These are phyloP conservation scores for Clathrospora elynae DNA, from an alignment of 2,329 filamentous ascomycete species.

Conservation along the genomic window DNA sequence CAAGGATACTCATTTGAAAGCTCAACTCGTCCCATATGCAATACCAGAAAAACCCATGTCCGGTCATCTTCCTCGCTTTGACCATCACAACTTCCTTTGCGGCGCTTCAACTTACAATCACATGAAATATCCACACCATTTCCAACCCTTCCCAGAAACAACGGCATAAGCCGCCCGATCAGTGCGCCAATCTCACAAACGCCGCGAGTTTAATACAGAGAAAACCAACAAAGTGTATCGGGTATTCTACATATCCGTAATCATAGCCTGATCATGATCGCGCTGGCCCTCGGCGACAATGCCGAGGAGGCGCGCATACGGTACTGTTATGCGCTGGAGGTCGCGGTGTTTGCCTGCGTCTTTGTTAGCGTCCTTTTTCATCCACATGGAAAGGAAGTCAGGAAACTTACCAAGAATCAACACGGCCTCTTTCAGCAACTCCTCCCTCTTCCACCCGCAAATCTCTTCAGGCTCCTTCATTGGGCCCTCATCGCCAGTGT, in stretches of 20 bases:
- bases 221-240: constrained; percentile 3
- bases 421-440: constrained; percentile 87
- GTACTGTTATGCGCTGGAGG: constrained; percentile 89
- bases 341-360: constrained; percentile 91
- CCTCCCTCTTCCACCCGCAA: constrained; percentile 88
- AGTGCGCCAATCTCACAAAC: too few relatives aligned
- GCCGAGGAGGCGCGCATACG: constrained; percentile 72
- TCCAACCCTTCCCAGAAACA: too few relatives aligned
- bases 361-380: too few relatives aligned
- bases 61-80: too few relatives aligned
- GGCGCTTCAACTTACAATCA: too few relatives aligned
- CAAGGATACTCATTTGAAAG: too few relatives aligned
- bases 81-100: too few relatives aligned
- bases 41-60: too few relatives aligned
- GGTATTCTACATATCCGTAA: constrained; percentile 41
- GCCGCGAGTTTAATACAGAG: too few relatives aligned
- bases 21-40: too few relatives aligned
- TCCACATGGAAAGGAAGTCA: not conserved
- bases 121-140: too few relatives aligned
- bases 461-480: constrained; percentile 68
- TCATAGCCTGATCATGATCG: constrained; percentile 43
- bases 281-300: constrained; percentile 38
- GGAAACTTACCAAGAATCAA: constrained; percentile 78
- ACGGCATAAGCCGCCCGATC: too few relatives aligned
- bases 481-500: constrained; percentile 64